Evolutionary conservation across 2,329 filamentous ascomycete species (phyloP).

Genomic region (Fusarium falciforme): DNA sequence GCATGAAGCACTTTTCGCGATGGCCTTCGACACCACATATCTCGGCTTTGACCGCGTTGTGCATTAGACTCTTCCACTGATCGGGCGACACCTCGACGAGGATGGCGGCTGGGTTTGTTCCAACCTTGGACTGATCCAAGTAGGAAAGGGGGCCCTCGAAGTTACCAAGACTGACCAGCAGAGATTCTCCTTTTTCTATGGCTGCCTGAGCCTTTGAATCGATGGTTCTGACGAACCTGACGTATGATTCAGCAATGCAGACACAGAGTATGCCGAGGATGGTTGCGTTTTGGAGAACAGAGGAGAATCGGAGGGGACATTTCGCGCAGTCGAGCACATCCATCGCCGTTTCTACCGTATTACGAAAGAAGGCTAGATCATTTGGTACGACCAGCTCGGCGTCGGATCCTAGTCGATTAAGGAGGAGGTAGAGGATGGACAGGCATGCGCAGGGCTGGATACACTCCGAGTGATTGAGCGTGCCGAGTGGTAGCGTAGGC

Average conservation of each 20-base stretch:
- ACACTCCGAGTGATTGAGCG: background rate
- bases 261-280: background rate
- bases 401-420: background rate
- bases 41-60: background rate
- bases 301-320: background rate
- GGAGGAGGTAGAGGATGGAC: background rate
- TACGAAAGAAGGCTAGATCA: background rate
- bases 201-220: background rate
- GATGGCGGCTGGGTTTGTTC: background rate
- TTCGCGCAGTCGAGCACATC: background rate
- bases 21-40: background rate
- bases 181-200: background rate
- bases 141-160: background rate
- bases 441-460: background rate
- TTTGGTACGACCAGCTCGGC: background rate
- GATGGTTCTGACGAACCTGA: background rate
- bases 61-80: background rate
- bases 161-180: background rate
- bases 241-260: background rate
- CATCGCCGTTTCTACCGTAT: background rate
- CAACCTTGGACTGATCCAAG: background rate
- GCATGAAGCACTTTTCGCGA: background rate
- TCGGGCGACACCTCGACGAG: background rate
- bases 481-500: background rate
- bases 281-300: background rate